Evolutionary conservation across 2,329 filamentous ascomycete species (phyloP), one percentile per base, ranked within the genome.

Genomic region (Neofusicoccum kwambonambiense): DNA sequence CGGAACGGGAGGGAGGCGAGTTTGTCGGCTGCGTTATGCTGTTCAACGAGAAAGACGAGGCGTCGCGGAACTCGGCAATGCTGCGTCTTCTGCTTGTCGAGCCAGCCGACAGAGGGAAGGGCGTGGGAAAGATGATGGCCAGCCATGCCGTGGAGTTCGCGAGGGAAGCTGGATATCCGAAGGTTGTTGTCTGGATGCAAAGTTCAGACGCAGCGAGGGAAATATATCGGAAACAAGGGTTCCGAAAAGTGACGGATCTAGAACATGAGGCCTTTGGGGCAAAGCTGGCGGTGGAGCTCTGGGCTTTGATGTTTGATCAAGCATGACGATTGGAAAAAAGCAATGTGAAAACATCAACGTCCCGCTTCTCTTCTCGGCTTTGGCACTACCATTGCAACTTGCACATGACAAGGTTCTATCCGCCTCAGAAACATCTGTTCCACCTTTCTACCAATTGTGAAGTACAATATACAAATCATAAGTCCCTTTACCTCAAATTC

Each of bases 11-110:
- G 17, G 39, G 15, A 17, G 17, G 54, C 9, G 2, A 34, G 2
- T 58, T 58, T 39, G 54, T 45, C 54, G 54, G 54, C 39, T 45
- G 54, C 54, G 27, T 58, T 13, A 58, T 58, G 54, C 22, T 58
- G 1, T 37, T 45, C 54, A 35, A 58, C 54, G 54, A 58, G 13
- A 45, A 35, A 41, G 41, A 58, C 3, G 54, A 58, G 8, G 27
- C 19, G 41, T 39, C 22, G 22, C 19, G 34, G 22, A 44, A 41
- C 6, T 41, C 54, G 54, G 54, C 54, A 2, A 45, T 45, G 54
- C 13, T 58, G 22, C 54, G 54, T 13, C 39, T 58, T 13, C 15
- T 58, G 8, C 39, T 58, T 1, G 54, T 58, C 12, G 54, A 58
- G 15, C 54, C 54, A 15, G 11, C 17, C 13, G 54, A 34, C 27